Base-by-base conservation (phyloP, 768 basidiomycete species). In the Pulveroboletus ravenelii region DNA sequence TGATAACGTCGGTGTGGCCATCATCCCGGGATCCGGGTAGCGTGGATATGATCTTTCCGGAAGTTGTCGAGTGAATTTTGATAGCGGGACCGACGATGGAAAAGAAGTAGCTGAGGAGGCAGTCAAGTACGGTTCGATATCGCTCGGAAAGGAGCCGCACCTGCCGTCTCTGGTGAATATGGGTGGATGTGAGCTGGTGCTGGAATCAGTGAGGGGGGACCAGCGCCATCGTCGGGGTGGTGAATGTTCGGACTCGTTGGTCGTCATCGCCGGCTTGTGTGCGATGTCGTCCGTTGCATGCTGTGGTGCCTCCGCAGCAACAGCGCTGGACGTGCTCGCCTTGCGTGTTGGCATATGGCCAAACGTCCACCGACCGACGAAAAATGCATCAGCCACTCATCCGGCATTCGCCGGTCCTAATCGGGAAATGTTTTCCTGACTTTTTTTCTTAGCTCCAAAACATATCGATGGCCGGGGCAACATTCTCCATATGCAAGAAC, bases 101-200 rank as follows among this genome's bases (percentile, higher is more conserved):
- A 69, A 97, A 93, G 76, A 92, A 94, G 72, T 95, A 90, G 62
- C 95, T 89, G 49, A 35, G 52, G 18, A 46, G 41, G 47, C 31
- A 6, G 53, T 65, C 47, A 41, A 50, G 23, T 40, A 48, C 15
- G 34, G 15, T 32, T 53, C 55, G 50, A 58, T 41, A 61, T 47
- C 42, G 50, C 31, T 49, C 14, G 30, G 17, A 35, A 51, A 25
- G 40, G 41, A 38, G 44, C 62, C 72, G 52, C 63, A 93, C 93
- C 83, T 84, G 70, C 89, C 89, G 69, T 97, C 93, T 66, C 78
- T 87, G 27, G 92, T 91, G 68, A 93, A 93, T 55, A 93, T 71
- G 34, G 90, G 85, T 6, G 89, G 79, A 35, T 78, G 76, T 54
- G 72, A 78, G 57, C 78, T 86, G 39, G 79, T 76, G 46, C 76